Conservation (phyloP, 345 rosid species). For the Barbarea vulgaris region DNA sequence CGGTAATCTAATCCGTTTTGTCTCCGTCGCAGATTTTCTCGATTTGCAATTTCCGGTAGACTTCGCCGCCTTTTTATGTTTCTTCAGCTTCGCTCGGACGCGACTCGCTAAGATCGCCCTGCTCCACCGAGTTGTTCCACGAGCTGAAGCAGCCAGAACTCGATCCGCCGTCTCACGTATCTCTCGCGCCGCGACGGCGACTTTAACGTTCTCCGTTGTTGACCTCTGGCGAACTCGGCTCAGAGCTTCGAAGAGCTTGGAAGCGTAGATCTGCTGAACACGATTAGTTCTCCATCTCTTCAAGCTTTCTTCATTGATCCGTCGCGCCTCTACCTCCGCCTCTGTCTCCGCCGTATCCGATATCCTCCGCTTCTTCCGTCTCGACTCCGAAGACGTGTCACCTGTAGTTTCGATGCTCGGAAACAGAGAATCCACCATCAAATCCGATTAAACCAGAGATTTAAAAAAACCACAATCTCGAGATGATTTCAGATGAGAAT, state of each 20-base stretch:
- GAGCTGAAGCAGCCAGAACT: constrained; percentile 67
- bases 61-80: constrained; percentile 54
- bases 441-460: constrained; percentile 28
- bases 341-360: constrained; percentile 21
- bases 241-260: constrained; percentile 68
- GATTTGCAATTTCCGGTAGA: constrained; percentile 27
- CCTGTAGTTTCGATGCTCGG: constrained; percentile 34
- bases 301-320: constrained; percentile 29
- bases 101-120: constrained; percentile 67
- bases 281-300: constrained; percentile 66
- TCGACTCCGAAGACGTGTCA: constrained; percentile 44
- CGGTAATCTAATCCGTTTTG: constrained; percentile 44
- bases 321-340: constrained; percentile 1
- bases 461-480: neutral
- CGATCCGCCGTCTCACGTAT: constrained; percentile 64
- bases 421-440: constrained; percentile 40
- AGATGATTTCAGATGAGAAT: neutral
- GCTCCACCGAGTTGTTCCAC: constrained; percentile 66
- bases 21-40: constrained; percentile 40
- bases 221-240: constrained; percentile 47
- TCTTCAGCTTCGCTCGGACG: constrained; percentile 43
- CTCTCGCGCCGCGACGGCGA: constrained; percentile 30
- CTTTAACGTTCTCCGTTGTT: constrained; percentile 42
- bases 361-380: constrained; percentile 56
- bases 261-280: constrained; percentile 66